Evolutionary conservation across 2,329 filamentous ascomycete genomes (phyloP), one percentile per base, ranked within the genome.

Genomic region (Neocucurbitaria cava): DNA sequence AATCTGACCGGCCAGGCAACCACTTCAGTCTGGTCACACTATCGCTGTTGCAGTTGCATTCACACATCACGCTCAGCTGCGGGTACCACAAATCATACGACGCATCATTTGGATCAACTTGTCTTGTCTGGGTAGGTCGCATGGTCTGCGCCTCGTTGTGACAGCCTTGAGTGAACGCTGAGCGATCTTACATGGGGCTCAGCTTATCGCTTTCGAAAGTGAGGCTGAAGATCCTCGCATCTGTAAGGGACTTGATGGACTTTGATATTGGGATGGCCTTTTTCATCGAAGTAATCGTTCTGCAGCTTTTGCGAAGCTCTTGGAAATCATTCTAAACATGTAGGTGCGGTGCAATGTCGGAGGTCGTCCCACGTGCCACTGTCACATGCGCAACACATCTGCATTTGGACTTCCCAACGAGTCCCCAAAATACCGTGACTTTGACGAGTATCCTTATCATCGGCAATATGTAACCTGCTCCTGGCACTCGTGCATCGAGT

Each of bases 1-100:
- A 20, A 43, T 33, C 40, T 46, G 26, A 59, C 21, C 50, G 41
- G 45, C 48, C 54, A 45, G 41, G 55, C 57, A 54, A 48, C 51
- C 54, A 57, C 44, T 40, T 45, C 40, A 44, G 39, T 33, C 39
- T 15, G 28, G 46, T 54, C 57, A 54, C 51, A 46, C 35, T 46
- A 24, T 20, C 15, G 20, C 31, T 10, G 15, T 17, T 11, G 18
- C 15, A 18, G 24, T 18, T 26, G 21, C 31, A 38, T 26, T 18
- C 13, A 9, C 10, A 11, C 36, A 15, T 30, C 38, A 17, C 20
- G 33, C 50, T 59, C 57, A 57, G 57, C 49, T 59, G 57, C 41
- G 11, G 24, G 8, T 17, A 43, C n/a, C 23, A 28, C 11, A 18
- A 6, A n/a, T 30, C 41, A 21, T 17, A 28, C 23, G 26, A 30